Conservation (phyloP, 2,329 filamentous ascomycete genomes). For the Aspergillus sp. region DNA sequence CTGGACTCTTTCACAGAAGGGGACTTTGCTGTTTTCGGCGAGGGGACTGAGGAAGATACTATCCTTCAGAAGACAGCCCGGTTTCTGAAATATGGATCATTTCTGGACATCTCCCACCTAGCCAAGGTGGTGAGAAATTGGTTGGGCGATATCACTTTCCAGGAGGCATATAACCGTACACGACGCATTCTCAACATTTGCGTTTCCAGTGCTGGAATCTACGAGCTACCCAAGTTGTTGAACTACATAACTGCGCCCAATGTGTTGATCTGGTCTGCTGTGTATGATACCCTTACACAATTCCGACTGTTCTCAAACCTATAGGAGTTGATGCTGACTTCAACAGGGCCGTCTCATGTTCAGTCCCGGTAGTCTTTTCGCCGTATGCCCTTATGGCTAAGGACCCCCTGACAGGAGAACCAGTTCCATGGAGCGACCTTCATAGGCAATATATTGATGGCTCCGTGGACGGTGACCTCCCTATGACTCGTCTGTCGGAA, state of each 20-base stretch:
- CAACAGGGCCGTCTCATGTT: conserved; percentile 78
- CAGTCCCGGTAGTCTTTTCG: conserved; percentile 83
- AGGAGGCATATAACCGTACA: conserved; percentile 94
- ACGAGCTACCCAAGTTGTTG: conserved; percentile 80
- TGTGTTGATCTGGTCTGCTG: conserved; percentile 94
- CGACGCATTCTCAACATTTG: conserved; percentile 90
- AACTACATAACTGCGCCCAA: conserved; percentile 95
- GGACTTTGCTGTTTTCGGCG: conserved; percentile 79
- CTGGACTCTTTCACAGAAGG: conserved; percentile 73
- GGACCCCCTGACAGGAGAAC: conserved; percentile 74
- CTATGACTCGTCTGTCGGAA: conserved; percentile 83
- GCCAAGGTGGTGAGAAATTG: conserved; percentile 77
- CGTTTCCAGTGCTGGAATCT: conserved; percentile 82
- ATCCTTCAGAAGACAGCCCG: conserved; percentile 69
- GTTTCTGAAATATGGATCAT: conserved; percentile 76
- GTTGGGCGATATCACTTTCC: conserved; percentile 88
- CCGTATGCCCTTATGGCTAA: conserved; percentile 79
- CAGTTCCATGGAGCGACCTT: conserved; percentile 81
- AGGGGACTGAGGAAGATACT: conserved; percentile 60
- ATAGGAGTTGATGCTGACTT: conserved; percentile 14
- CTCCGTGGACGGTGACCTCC: conserved; percentile 90
- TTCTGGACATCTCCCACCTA: conserved; percentile 82
- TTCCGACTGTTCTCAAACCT: not conserved
- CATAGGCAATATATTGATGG: conserved; percentile 90
- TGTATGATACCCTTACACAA: conserved; percentile 51